Base-by-base conservation (phyloP, 768 basidiomycete genomes). In the Tremella mesenterica region DNA sequence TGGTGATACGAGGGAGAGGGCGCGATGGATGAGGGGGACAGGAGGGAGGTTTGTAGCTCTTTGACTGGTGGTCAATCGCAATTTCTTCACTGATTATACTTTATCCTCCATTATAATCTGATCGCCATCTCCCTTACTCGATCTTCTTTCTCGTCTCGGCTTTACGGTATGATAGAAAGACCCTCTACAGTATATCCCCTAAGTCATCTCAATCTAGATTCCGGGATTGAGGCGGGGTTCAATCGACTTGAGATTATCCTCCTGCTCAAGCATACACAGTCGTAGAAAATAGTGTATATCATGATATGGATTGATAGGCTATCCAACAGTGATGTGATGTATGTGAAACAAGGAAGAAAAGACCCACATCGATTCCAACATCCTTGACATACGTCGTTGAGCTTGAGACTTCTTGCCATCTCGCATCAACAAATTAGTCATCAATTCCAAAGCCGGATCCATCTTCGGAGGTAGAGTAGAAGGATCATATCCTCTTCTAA, bases 31-130 rank as follows among this genome's bases (percentile, higher is more conserved):
- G 58, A 93, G 80, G 16, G 86, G 86, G 29, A 89, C 76, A 0
- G 90, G 85, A n/a, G 83, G 81, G 6, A 82, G 80, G 50, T 83
- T 79, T 14, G 88, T 92, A 53, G 85, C 76, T 9, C 82, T 78
- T 69, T 85, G 84, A 34, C 92, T 80, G 77, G 16, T 82, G n/a
- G n/a, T n/a, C n/a, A n/a, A n/a, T n/a, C n/a, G n/a, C n/a, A n/a
- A n/a, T n/a, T n/a, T n/a, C n/a, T n/a, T n/a, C n/a, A n/a, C n/a
- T n/a, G n/a, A n/a, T n/a, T n/a, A n/a, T n/a, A n/a, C n/a, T n/a
- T n/a, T 20, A 43, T 7, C 9, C 18, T 20, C 71, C n/a, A 89
- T 81, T 60, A 80, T 50, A 36, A 21, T 41, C 36, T 56, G 27
- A 9, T 21, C 20, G 23, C 29, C n/a, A n/a, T n/a, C n/a, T n/a